Evolutionary conservation across 495 filamentous ascomycete genomes (phyloP).

Genomic region (Penicillium cataractarum): DNA sequence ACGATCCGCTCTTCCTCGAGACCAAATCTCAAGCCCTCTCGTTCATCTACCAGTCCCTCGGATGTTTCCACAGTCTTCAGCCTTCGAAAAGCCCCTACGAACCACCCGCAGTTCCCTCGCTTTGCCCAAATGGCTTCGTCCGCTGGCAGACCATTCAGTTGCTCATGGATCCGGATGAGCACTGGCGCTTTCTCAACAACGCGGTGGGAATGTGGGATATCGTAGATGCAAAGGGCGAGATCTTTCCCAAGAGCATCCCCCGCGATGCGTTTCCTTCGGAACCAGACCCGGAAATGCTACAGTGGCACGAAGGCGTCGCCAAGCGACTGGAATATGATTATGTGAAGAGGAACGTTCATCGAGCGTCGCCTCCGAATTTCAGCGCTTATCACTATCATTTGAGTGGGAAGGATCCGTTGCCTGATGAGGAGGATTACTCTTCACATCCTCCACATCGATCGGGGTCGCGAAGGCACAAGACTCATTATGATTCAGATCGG

Average conservation of each 20-base stretch:
- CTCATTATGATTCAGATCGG: slow-evolving; percentile 23
- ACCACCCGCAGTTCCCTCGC: slow-evolving; percentile 75
- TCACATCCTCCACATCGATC: slow-evolving; percentile 18
- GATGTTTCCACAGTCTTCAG: slow-evolving; percentile 80
- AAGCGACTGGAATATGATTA: slow-evolving; percentile 47
- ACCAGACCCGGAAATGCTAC: slow-evolving; percentile 75
- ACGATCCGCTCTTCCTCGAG: slow-evolving; percentile 82
- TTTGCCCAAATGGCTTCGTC: slow-evolving; percentile 83
- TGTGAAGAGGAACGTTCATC: slow-evolving; percentile 37
- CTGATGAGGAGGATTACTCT: slow-evolving; percentile 37
- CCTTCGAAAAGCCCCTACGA: slow-evolving; percentile 71
- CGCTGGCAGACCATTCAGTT: slow-evolving; percentile 94
- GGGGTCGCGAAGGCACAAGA: slow-evolving; percentile 27
- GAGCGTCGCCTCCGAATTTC: slow-evolving; percentile 38
- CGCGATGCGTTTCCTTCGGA: slow-evolving; percentile 71
- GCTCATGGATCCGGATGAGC: slow-evolving; percentile 83
- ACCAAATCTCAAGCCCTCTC: slow-evolving; percentile 76
- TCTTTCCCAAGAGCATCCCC: slow-evolving; percentile 82
- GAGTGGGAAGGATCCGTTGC: slow-evolving; percentile 35
- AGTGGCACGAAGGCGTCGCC: slow-evolving; percentile 78
- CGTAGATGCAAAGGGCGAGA: slow-evolving; percentile 68
- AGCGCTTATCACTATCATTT: slow-evolving; percentile 38
- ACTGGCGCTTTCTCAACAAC: slow-evolving; percentile 80
- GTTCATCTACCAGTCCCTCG: slow-evolving; percentile 88
- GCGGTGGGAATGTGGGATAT: slow-evolving; percentile 79